Conservation (phyloP, 1,284 basidiomycete genomes). For the Coniferiporia sulphurascens region DNA sequence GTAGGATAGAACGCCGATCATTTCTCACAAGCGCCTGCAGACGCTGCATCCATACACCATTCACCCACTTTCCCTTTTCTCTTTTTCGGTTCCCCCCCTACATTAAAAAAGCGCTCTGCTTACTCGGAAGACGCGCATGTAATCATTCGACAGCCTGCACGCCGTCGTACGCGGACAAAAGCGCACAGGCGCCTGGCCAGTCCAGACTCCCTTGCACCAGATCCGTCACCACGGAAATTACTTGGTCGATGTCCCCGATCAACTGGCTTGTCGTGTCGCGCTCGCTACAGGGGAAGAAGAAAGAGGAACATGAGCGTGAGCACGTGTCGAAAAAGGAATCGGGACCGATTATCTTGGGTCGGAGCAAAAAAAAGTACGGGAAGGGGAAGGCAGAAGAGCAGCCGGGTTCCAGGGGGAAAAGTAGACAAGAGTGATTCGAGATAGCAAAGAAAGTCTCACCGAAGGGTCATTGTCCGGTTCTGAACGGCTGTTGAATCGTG, state of each 20-base stretch:
- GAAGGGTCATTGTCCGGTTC: conserved; percentile 85
- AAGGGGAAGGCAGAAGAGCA: background rate
- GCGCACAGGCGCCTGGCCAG: conserved; percentile 75
- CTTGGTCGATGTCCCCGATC: conserved; percentile 90
- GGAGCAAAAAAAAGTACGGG: background rate
- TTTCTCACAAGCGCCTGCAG: background rate
- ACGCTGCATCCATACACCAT: background rate
- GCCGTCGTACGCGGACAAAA: conserved; percentile 81
- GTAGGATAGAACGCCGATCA: background rate
- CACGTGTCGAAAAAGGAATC: too few species aligned
- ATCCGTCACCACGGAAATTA: conserved; percentile 75
- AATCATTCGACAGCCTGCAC: conserved; percentile 75
- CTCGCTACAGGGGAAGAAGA: conserved; percentile 50
- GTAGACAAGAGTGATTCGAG: background rate
- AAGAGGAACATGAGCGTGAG: too few species aligned
- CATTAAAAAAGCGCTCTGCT: background rate
- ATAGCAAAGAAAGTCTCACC: conserved; percentile 43
- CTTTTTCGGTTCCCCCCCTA: background rate
- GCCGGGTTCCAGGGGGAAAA: background rate
- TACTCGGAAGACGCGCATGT: background rate
- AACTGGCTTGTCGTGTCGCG: conserved; percentile 92
- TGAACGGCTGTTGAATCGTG: conserved; percentile 53
- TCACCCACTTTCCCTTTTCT: too few species aligned
- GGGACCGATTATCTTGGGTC: too few species aligned
- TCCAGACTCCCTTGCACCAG: conserved; percentile 70